A percentile compares a stretch with the other conserved stretches of the same genome.
phyloP scores from a whole-genome alignment of 805 yeast genomes.

The Metschnikowia orientalis region DNA sequence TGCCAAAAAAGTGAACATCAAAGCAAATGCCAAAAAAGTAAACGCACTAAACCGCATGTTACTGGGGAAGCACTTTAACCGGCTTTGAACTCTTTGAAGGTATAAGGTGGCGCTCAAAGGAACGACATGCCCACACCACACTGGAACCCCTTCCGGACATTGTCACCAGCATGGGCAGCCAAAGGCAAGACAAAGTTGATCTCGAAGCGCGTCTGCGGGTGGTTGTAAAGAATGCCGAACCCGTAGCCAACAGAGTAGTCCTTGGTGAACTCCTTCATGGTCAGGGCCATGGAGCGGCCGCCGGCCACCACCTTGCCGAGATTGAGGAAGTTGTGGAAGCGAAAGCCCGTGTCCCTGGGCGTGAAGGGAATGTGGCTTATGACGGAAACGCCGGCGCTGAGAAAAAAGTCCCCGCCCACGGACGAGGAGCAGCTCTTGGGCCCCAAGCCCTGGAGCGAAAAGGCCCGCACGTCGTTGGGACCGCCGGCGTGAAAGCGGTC shows the following conservation, averaged over 20 bases:
- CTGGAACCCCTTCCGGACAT: conserved; percentile 49
- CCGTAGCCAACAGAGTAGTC: conserved; percentile 41
- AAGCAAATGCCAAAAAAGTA: no score
- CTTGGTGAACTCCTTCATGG: conserved; percentile 13
- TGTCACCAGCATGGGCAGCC: conserved; percentile 41
- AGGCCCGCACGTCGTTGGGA: conserved; percentile 54
- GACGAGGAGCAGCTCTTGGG: conserved; percentile 49
- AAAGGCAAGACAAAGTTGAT: conserved; percentile 52
- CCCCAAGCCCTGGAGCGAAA: conserved; percentile 48
- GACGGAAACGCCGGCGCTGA: conserved; percentile 43
- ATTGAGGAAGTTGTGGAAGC: conserved; percentile 45
- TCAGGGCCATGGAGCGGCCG: conserved; percentile 2
- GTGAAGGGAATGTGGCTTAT: conserved; percentile 41
- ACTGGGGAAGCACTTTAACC: no score
- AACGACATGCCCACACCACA: conserved; percentile 59
- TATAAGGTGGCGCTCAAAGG: conserved; percentile 30
- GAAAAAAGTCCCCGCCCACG: conserved; percentile 50
- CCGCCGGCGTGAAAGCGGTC: conserved; percentile 58
- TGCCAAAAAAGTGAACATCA: not conserved
- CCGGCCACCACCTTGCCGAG: conserved; percentile 39
- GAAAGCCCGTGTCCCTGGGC: conserved; percentile 42
- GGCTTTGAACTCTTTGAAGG: no score
- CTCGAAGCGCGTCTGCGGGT: conserved; percentile 57
- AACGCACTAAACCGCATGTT: not conserved
- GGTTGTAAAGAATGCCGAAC: conserved; percentile 48